Base-by-base conservation (phyloP, 192 early-diverging fungal species). In the Obelidium mucronatum region DNA sequence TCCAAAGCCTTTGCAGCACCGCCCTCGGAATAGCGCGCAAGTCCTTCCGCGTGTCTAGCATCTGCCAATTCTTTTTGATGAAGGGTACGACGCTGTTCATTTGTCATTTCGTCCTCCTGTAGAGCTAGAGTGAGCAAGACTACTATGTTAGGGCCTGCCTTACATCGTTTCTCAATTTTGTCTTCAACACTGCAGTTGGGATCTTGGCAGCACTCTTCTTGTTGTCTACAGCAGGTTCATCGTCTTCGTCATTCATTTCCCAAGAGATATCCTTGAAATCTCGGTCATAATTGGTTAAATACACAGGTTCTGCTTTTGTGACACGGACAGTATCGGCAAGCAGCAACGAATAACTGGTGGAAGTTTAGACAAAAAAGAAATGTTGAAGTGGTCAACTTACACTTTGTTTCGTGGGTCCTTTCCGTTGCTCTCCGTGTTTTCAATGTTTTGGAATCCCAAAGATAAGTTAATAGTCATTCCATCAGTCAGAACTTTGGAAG, bases 41-140 rank as follows among this genome's bases (percentile, higher is more conserved):
- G 76, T 11, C 96, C 97, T 55, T 95, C 94, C 0, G 83, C 88
- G 26, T 92, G 89, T 56, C 93, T 90, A 69, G 90, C 85, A 11
- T 81, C 87, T 15, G 93, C 89, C 64, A 99, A 84, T 67, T 93
- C 81, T 79, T 94, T 94, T 82, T 99, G 98, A 83, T 98, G 96
- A 67, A 91, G 88, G 31, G 90, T 88, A 15, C 95, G 88, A 72
- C 87, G 89, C 62, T 91, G 90, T 65, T 93, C 94, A 61, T 66
- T 78, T 51, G 82, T 87, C 69, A 91, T 87, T 56, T 94, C 93
- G 35, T 95, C 93, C 53, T 93, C 92, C 78, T 87, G 82, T 37
- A 67, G 24, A 78, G 82, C 37, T 13, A 15, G 13, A 44, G 52
- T 36, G 2, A 31, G 26, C 28, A 17, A 64, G 2, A 24, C 77